These are phyloP conservation scores for Zygotorulaspora mrakii DNA, from an alignment of 1,139 yeast species.

Conservation along the genomic window DNA sequence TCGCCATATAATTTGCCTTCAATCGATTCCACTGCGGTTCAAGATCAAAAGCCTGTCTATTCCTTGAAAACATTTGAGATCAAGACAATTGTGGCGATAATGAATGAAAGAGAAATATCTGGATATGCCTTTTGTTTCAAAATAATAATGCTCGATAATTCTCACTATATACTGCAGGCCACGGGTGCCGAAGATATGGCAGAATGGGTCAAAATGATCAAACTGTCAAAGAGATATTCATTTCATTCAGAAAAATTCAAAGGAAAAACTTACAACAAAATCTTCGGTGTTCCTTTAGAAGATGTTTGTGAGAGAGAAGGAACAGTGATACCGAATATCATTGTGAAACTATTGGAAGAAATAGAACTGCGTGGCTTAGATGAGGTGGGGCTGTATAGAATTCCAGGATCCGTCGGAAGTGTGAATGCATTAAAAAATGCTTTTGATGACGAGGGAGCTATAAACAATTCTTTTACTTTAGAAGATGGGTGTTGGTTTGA, in stretches of 20 bases:
- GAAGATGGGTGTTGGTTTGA: constrained; percentile 71
- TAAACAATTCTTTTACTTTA: constrained; percentile 47
- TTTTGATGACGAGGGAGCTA: constrained; percentile 67
- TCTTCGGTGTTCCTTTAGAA: constrained; percentile 87
- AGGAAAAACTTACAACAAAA: constrained; percentile 43
- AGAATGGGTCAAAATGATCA: constrained; percentile 63
- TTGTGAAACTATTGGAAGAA: constrained; percentile 61
- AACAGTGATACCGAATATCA: constrained; percentile 58
- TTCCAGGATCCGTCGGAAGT: constrained; percentile 83
- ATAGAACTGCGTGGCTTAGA: constrained; percentile 81
- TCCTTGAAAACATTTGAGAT: constrained; percentile 56
- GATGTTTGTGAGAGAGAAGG: constrained; percentile 72
- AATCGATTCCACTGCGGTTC: constrained; percentile 42
- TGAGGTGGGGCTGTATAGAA: constrained; percentile 89
- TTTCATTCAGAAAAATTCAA: constrained; percentile 40
- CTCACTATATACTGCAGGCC: constrained; percentile 70
- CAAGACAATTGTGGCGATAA: constrained; percentile 42
- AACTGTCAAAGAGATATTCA: constrained; percentile 43
- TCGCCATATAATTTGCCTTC: constrained; percentile 59
- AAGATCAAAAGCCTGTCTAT: constrained; percentile 52
- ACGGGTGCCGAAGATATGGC: constrained; percentile 58
- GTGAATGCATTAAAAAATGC: constrained; percentile 64
- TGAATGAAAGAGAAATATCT: constrained; percentile 35
- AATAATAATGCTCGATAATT: constrained; percentile 50
- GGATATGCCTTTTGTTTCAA: constrained; percentile 48